Base-by-base conservation (phyloP, 106 monocot species). In the Acanthochlamys bracteata region DNA sequence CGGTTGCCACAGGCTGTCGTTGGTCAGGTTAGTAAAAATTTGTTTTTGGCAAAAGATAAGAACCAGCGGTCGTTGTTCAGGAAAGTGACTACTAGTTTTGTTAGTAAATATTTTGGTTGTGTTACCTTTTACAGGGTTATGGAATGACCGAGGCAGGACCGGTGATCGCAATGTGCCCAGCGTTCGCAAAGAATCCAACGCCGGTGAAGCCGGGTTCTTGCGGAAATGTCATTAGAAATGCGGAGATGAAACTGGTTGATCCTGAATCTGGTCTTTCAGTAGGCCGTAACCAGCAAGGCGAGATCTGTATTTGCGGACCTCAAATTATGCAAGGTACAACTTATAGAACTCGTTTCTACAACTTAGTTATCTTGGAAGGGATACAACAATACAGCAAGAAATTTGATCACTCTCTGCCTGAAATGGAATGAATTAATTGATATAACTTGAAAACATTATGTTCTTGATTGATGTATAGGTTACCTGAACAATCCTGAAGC, bases 61-160 rank as follows among this genome's bases (percentile, higher is more conserved):
- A n/a, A n/a, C n/a, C n/a, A n/a, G n/a, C n/a, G n/a, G n/a, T n/a
- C n/a, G n/a, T n/a, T n/a, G n/a, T n/a, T n/a, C n/a, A n/a, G n/a
- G n/a, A n/a, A n/a, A n/a, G n/a, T n/a, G n/a, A n/a, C 12, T n/a
- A 7, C 20, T 26, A 49, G 7, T 52, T 14, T 22, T 12, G 20
- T 11, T 40, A 7, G 10, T 60, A 27, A 24, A 7, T 51, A 10
- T n/a, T 20, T 20, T 4, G 52, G 24, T 27, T 60, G 25, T 4
- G 27, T 0, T 7, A 60, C 25, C 7, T 55, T 0, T 20, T 78
- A 42, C 41, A 86, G 84, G 89, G 89, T 0, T 89, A 89, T 33
- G 89, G 89, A 15, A 89, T 89, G 89, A 89, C 89, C 7, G 89
- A 89, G 60, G 89, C 89, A 0, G 89, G 84, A 4, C 84, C 89